Evolutionary conservation across 352 stramenopile genomes (phyloP).

Genomic region (Pythium sp.): DNA sequence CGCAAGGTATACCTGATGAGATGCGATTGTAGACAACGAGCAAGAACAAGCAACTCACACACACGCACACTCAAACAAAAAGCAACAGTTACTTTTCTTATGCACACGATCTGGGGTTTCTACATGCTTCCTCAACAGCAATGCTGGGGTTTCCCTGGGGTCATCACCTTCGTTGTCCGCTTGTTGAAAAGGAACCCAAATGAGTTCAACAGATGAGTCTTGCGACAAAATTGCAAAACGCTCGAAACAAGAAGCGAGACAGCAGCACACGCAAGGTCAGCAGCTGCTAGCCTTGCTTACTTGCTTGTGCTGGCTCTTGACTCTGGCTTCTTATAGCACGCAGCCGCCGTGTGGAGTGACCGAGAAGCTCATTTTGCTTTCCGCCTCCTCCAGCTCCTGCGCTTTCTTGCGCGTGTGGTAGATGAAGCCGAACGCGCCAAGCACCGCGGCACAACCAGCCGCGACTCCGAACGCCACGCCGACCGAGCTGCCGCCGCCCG

Average conservation of each 20-base stretch:
- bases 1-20: background rate
- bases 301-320: background rate
- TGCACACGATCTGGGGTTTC: background rate
- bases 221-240: conserved; percentile 2
- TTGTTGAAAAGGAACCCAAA: background rate
- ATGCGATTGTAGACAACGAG: conserved; percentile 3
- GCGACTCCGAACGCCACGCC: conserved; percentile 11
- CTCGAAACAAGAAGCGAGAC: background rate
- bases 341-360: conserved; percentile 58
- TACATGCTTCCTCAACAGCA: background rate
- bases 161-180: background rate
- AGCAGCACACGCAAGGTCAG: background rate
- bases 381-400: conserved; percentile 42
- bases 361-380: conserved; percentile 43
- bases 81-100: conserved; percentile 10
- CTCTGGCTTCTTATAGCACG: conserved; percentile 22
- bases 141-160: background rate
- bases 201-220: no score
- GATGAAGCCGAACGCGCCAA: conserved; percentile 71
- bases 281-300: background rate
- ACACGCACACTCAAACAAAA: conserved; percentile 2
- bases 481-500: background rate
- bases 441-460: conserved; percentile 30
- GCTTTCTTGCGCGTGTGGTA: conserved; percentile 74
- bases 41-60: background rate